These are phyloP conservation scores for Trichosporon ovoides DNA, from an alignment of 1,284 basidiomycete genomes.

Conservation along the genomic window DNA sequence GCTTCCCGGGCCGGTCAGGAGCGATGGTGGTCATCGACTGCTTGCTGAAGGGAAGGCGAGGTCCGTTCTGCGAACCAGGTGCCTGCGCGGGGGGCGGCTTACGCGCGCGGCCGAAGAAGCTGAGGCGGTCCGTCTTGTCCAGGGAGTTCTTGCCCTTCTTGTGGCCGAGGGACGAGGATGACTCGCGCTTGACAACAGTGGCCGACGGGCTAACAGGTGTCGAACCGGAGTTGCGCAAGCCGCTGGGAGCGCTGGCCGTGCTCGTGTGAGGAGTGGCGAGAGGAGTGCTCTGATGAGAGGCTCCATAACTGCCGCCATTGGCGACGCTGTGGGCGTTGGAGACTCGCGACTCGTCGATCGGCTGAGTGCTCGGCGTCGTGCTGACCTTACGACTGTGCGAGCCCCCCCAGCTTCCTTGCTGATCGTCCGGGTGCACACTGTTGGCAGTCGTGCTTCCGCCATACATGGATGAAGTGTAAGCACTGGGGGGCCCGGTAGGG, in stretches of 20 bases:
- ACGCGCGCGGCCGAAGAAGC: conserved; percentile 68
- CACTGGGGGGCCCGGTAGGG: conserved; percentile 1
- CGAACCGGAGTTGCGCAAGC: conserved; percentile 7
- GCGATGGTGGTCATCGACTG: conserved; percentile 14
- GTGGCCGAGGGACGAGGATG: conserved; percentile 43
- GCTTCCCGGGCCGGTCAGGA: conserved; percentile 34
- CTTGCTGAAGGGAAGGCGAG: conserved; percentile 25
- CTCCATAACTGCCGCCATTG: neutral
- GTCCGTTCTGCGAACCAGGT: conserved; percentile 17
- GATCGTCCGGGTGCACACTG: conserved; percentile 16
- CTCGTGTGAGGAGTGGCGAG: neutral
- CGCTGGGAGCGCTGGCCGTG: neutral
- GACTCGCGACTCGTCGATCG: conserved; percentile 21
- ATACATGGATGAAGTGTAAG: neutral
- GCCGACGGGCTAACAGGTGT: conserved; percentile 11
- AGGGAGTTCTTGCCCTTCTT: conserved; percentile 44
- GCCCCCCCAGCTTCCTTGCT: conserved; percentile 20
- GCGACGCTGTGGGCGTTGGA: neutral
- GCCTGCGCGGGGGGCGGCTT: conserved; percentile 64
- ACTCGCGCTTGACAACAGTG: conserved; percentile 36
- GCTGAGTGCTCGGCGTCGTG: conserved; percentile 22
- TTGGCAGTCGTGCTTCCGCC: neutral
- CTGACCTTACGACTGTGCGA: conserved; percentile 37
- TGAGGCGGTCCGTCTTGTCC: conserved; percentile 49
- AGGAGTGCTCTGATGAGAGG: neutral